These are phyloP conservation scores for Solanum dulcamara DNA, from an alignment of 257 asterid genomes.

Conservation along the genomic window DNA sequence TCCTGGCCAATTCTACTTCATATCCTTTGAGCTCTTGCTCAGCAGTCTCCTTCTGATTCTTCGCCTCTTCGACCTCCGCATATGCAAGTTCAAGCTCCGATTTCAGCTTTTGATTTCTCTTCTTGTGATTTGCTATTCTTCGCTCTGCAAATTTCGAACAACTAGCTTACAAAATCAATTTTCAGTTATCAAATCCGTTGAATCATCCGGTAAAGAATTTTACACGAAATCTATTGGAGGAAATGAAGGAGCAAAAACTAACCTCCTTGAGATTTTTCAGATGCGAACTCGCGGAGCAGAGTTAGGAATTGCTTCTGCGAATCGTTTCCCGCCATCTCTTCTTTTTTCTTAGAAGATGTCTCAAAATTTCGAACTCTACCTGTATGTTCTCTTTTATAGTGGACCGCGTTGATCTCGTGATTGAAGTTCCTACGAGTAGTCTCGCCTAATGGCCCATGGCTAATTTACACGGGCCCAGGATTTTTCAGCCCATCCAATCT, in stretches of 20 bases:
- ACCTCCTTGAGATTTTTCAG: conserved; percentile 84
- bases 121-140: conserved; percentile 46
- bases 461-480: background rate
- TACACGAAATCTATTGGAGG: background rate
- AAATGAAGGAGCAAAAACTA: background rate
- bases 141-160: conserved; percentile 23
- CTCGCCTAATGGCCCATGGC: background rate
- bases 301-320: conserved; percentile 47
- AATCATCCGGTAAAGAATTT: background rate
- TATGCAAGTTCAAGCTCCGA: conserved; percentile 37
- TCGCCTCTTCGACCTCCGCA: conserved; percentile 40
- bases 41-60: conserved; percentile 42
- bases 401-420: background rate
- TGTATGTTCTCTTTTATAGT: background rate
- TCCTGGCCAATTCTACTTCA: conserved; percentile 59
- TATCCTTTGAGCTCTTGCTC: conserved; percentile 68
- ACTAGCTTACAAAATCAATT: background rate
- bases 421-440: background rate
- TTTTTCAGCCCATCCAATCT: background rate
- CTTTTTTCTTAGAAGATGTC: background rate
- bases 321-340: conserved; percentile 76
- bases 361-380: background rate
- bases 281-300: conserved; percentile 53
- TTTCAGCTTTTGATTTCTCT: conserved; percentile 43
- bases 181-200: background rate